phyloP scores from a whole-genome alignment of 1,284 basidiomycete species.

The Lentinus polychrous region DNA sequence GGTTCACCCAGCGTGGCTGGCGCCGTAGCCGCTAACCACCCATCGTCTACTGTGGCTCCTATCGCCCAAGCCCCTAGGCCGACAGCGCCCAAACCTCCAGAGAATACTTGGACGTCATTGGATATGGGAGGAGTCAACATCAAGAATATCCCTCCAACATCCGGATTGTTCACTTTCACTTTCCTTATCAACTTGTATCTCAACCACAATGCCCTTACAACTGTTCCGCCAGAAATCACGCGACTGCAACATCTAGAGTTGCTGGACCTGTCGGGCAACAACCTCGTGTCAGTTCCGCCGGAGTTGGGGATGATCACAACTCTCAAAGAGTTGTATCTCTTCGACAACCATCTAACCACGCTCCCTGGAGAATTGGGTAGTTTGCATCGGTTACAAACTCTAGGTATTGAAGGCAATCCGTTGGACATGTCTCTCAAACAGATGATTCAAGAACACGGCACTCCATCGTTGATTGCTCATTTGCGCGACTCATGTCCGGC shows the following conservation, averaged over 20 bases:
- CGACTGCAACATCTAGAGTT: constrained; percentile 83
- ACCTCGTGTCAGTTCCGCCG: constrained; percentile 71
- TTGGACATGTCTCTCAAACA: constrained; percentile 73
- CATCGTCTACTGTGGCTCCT: constrained; percentile 67
- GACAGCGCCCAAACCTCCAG: constrained; percentile 49
- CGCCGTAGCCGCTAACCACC: constrained; percentile 43
- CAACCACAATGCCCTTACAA: constrained; percentile 88
- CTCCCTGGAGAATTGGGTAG: constrained; percentile 88
- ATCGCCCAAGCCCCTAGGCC: constrained; percentile 56
- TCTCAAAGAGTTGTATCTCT: constrained; percentile 89
- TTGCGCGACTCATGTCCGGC: constrained; percentile 86
- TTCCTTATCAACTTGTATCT: constrained; percentile 95
- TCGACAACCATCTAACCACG: constrained; percentile 87
- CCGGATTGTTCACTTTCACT: constrained; percentile 86
- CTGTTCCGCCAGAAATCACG: constrained; percentile 80
- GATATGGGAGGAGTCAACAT: constrained; percentile 96
- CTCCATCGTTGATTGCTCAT: constrained; percentile 79
- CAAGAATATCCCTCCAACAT: constrained; percentile 81
- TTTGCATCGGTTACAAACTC: constrained; percentile 86
- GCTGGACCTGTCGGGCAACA: constrained; percentile 91
- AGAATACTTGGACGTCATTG: constrained; percentile 83
- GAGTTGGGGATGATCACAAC: constrained; percentile 90
- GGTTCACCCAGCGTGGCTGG: constrained; percentile 30
- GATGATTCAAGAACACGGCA: constrained; percentile 91
- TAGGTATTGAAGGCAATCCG: constrained; percentile 96